phyloP scores from a whole-genome alignment of 108 stramenopile species.

The Nitzschia palea region DNA sequence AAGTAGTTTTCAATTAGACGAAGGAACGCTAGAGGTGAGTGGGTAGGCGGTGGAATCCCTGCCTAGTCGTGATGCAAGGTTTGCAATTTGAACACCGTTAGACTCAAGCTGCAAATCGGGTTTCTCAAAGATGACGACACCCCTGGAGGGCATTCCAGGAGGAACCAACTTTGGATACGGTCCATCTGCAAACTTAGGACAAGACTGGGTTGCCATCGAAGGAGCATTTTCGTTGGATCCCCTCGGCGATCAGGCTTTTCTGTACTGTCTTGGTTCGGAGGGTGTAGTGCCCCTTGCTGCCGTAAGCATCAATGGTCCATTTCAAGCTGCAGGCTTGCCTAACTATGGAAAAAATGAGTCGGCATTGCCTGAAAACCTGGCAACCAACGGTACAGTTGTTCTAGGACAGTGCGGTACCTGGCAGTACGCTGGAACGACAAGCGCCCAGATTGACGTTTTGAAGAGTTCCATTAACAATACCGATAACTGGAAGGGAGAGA shows the following conservation, averaged over 20 bases:
- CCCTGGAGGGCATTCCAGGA: constrained; percentile 18
- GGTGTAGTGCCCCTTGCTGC: constrained; percentile 13
- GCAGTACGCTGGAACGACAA: constrained; percentile 8
- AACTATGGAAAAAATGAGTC: constrained; percentile 2
- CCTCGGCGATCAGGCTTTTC: constrained; percentile 27
- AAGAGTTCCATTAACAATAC: background rate
- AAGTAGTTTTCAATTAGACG: constrained; percentile 18
- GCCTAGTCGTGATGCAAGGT: background rate
- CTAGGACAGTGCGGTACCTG: background rate
- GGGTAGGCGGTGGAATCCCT: background rate
- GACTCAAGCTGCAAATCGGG: no score
- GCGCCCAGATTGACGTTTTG: background rate
- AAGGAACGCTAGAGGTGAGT: constrained; percentile 43
- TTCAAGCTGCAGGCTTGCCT: background rate
- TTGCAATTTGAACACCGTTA: background rate
- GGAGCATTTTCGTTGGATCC: constrained; percentile 4
- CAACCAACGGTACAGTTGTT: background rate
- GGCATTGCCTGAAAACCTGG: constrained; percentile 8
- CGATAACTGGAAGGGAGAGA: constrained; percentile 6
- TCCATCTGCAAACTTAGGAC: background rate
- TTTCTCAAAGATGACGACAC: constrained; percentile 11
- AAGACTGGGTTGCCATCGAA: background rate
- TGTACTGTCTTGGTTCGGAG: constrained; percentile 19
- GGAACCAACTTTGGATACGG: constrained; percentile 31
- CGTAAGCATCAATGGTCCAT: constrained; percentile 13